phyloP scores from a whole-genome alignment of 1,284 basidiomycete genomes.

The Cutaneotrichosporon cavernicola region DNA sequence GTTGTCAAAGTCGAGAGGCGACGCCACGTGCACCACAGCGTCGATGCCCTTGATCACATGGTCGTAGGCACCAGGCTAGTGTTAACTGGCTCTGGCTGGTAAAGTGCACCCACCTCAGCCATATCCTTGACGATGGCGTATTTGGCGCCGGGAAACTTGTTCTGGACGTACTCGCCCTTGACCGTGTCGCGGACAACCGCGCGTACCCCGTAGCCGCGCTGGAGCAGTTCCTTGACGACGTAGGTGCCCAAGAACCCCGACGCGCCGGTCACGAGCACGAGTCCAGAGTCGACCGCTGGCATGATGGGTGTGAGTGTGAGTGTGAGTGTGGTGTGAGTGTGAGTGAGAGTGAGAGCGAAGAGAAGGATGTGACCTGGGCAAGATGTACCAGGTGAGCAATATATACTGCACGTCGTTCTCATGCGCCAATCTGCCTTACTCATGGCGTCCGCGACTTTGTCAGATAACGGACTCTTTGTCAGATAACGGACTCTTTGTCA shows the following conservation, averaged over 20 bases:
- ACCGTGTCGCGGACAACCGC: constrained; percentile 58
- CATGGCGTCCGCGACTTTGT: too few species aligned
- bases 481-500: too few species aligned
- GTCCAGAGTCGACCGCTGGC: constrained; percentile 53
- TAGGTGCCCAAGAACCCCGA: constrained; percentile 34
- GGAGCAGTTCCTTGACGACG: constrained; percentile 25
- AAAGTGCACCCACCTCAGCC: constrained; percentile 52
- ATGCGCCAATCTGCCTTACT: too few species aligned
- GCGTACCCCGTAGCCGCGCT: constrained; percentile 52
- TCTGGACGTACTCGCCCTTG: constrained; percentile 57
- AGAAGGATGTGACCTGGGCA: background rate
- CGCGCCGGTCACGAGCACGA: constrained; percentile 44
- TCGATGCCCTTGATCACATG: constrained; percentile 66
- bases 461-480: too few species aligned
- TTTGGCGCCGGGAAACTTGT: constrained; percentile 48
- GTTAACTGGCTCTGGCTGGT: too few species aligned
- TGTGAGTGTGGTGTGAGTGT: background rate
- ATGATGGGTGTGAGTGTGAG: constrained; percentile 32
- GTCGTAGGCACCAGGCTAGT: constrained; percentile 64
- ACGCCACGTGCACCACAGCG: constrained; percentile 54
- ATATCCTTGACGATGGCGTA: constrained; percentile 61
- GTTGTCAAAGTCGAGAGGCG: constrained; percentile 19
- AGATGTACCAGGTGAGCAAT: too few species aligned
- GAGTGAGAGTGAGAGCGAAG: background rate
- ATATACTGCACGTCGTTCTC: too few species aligned